These are phyloP conservation scores for Pichiaceae sp. DNA, from an alignment of 1,139 yeast genomes.

Conservation along the genomic window DNA sequence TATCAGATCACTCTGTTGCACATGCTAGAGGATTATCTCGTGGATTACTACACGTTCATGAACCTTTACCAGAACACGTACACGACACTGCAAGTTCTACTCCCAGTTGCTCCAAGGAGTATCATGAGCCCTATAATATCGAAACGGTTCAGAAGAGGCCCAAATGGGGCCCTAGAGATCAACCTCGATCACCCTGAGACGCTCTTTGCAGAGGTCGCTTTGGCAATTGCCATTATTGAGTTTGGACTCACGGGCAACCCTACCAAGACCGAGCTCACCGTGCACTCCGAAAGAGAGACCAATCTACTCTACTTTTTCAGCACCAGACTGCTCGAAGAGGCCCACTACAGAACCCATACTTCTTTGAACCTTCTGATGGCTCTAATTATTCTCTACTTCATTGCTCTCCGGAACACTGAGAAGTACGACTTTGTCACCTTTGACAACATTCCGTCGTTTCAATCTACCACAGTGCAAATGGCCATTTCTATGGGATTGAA, in stretches of 20 bases:
- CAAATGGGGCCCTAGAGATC: constrained; percentile 3
- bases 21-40: constrained; percentile 10
- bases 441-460: constrained; percentile 11
- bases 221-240: constrained; percentile 13
- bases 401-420: constrained; percentile 11
- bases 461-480: constrained; percentile 14
- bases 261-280: constrained; percentile 6
- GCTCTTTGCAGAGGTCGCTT: constrained; percentile 15
- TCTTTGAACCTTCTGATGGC: constrained; percentile 16
- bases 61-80: constrained; percentile 3
- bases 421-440: constrained; percentile 14
- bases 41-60: constrained; percentile 7
- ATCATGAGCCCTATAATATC: constrained; percentile 6
- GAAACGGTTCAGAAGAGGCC: constrained; percentile 7
- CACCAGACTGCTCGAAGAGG: constrained; percentile 11
- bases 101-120: constrained; percentile 12
- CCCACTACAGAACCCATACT: constrained; percentile 8
- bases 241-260: constrained; percentile 7
- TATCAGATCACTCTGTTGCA: constrained; percentile 7
- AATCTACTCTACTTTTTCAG: constrained; percentile 15
- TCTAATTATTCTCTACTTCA: constrained; percentile 12
- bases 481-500: constrained; percentile 18
- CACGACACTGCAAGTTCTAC: constrained; percentile 1
- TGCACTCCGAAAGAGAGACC: constrained; percentile 10
- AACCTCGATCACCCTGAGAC: constrained; percentile 5